Percentiles rank a stretch among this genome's conserved stretches.
These are phyloP conservation scores for Magnusiomyces fungicola DNA, from an alignment of 1,139 yeast genomes.

Conservation along the genomic window DNA sequence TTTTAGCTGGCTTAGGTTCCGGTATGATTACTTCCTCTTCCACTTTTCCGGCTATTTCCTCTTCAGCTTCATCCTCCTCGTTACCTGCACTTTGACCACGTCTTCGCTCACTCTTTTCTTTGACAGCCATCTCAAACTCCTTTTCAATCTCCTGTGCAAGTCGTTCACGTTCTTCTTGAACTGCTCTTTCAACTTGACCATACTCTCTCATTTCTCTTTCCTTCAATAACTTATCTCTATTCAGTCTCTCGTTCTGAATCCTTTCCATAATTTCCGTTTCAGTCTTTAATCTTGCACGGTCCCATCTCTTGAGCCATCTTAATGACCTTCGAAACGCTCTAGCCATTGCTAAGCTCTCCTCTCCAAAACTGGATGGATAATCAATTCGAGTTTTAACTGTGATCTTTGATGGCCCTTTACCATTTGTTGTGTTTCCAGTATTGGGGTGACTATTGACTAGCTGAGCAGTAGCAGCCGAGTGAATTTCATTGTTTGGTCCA, in stretches of 20 bases:
- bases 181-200: conserved; percentile 5
- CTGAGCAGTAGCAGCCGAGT: neutral
- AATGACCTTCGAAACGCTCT: conserved; percentile 22
- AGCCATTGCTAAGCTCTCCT: conserved; percentile 22
- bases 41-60: too few relatives aligned
- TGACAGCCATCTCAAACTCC: neutral
- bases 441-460: neutral
- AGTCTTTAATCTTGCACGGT: neutral
- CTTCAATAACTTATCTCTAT: conserved; percentile 18
- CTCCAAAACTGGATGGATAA: conserved; percentile 23
- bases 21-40: too few relatives aligned
- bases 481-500: neutral
- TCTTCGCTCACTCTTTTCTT: conserved; percentile 3
- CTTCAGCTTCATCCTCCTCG: too few relatives aligned
- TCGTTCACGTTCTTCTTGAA: conserved; percentile 9
- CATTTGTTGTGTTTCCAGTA: neutral
- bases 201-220: conserved; percentile 9
- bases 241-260: neutral
- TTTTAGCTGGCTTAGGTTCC: neutral
- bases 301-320: conserved; percentile 24
- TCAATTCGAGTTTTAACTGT: conserved; percentile 4
- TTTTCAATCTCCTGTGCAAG: neutral
- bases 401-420: neutral
- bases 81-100: too few relatives aligned
- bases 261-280: neutral